Evolutionary conservation across 139 green algal genomes (phyloP).

Genomic region (Micromonas commoda): DNA sequence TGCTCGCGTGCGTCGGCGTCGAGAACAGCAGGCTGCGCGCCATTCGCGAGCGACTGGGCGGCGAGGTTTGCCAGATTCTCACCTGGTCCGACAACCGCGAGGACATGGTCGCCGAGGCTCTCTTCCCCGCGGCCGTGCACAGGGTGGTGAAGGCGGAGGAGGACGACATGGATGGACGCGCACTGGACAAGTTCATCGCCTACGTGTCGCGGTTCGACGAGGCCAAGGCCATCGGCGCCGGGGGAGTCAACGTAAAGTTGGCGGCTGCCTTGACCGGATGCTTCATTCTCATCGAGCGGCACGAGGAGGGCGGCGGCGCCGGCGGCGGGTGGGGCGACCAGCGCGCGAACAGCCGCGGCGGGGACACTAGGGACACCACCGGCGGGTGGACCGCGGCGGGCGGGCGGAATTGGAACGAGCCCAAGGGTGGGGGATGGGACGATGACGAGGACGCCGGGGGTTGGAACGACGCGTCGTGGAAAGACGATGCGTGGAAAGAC

Average conservation of each 20-base stretch:
- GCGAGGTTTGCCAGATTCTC: conserved; percentile 7
- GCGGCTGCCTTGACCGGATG: neutral
- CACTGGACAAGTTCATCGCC: neutral
- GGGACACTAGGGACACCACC: neutral
- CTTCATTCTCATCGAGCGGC: neutral
- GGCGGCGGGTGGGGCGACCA: neutral
- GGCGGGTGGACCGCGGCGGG: neutral
- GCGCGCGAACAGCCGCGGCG: neutral
- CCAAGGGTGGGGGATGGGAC: neutral
- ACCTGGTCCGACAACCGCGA: neutral
- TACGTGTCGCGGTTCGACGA: neutral
- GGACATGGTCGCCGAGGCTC: neutral
- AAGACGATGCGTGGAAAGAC: neutral
- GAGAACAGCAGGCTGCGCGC: neutral
- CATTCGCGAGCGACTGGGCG: neutral
- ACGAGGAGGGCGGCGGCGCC: neutral
- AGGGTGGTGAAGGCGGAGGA: neutral
- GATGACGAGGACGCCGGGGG: neutral
- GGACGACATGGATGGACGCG: neutral
- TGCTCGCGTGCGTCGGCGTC: conserved; percentile 1
- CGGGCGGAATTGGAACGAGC: neutral
- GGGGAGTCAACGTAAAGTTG: conserved; percentile 13
- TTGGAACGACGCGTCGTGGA: neutral
- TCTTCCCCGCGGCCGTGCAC: neutral
- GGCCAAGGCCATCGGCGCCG: neutral